These are phyloP conservation scores for Panaeolus cyanescens DNA, from an alignment of 768 basidiomycete species.

Conservation along the genomic window DNA sequence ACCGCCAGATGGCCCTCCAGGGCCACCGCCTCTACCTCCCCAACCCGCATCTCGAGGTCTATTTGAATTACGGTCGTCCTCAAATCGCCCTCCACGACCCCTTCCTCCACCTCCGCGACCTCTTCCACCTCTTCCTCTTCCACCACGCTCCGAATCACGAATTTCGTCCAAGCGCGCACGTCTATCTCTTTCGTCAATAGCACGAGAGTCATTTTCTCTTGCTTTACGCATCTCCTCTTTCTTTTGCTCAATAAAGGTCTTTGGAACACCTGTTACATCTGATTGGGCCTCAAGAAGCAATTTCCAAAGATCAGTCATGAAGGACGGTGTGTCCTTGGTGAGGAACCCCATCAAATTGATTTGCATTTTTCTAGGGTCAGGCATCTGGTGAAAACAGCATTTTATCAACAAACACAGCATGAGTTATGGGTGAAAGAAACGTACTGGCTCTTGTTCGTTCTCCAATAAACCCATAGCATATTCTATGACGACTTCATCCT, in stretches of 20 bases:
- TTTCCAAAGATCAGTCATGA: slow-evolving; percentile 90
- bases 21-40: slow-evolving; percentile 65
- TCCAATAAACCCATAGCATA: slow-evolving; percentile 96
- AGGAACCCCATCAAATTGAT: slow-evolving; percentile 93
- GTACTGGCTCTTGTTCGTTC: slow-evolving; percentile 79
- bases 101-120: slow-evolving; percentile 63
- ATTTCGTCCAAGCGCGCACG: slow-evolving; percentile 70
- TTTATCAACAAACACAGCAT: background rate
- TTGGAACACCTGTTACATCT: slow-evolving; percentile 86
- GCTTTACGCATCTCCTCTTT: slow-evolving; percentile 87
- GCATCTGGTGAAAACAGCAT: slow-evolving; percentile 50
- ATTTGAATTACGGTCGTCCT: slow-evolving; percentile 41
- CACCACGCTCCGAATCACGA: slow-evolving; percentile 58
- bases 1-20: slow-evolving; percentile 27
- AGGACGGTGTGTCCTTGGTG: slow-evolving; percentile 78
- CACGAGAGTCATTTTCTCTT: slow-evolving; percentile 60
- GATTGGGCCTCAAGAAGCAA: slow-evolving; percentile 92
- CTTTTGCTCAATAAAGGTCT: slow-evolving; percentile 88
- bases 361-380: slow-evolving; percentile 95
- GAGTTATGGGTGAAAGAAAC: slow-evolving; percentile 21
- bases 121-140: slow-evolving; percentile 48
- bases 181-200: slow-evolving; percentile 72
- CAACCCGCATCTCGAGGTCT: slow-evolving; percentile 63
- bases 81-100: slow-evolving; percentile 46
- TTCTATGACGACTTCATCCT: slow-evolving; percentile 96